Evolutionary conservation across 495 filamentous ascomycete species (phyloP).

Genomic region (Penicilliopsis zonata): DNA sequence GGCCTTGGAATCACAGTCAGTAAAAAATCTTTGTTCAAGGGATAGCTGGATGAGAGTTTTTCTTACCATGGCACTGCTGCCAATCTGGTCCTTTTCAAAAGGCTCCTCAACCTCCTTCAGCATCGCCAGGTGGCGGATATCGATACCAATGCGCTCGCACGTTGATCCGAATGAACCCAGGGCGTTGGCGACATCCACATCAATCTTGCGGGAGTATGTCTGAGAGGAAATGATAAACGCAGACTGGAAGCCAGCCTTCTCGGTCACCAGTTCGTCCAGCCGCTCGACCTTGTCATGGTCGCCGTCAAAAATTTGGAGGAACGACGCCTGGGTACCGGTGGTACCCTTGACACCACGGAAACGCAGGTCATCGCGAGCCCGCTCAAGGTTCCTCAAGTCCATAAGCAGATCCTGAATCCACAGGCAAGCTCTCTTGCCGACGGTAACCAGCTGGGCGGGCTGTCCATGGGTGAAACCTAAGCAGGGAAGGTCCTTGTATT

Average conservation of each 20-base stretch:
- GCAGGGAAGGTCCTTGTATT: conserved; percentile 53
- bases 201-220: conserved; percentile 78
- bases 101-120: conserved; percentile 87
- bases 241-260: conserved; percentile 72
- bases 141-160: conserved; percentile 58
- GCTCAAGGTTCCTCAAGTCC: conserved; percentile 74
- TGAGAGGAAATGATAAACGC: conserved; percentile 68
- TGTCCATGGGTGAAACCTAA: conserved; percentile 85
- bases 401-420: conserved; percentile 87
- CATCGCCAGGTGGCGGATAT: conserved; percentile 69
- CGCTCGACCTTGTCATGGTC: conserved; percentile 69
- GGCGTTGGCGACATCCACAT: conserved; percentile 68
- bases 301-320: conserved; percentile 71
- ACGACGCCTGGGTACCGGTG: conserved; percentile 68
- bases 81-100: conserved; percentile 58
- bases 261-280: conserved; percentile 59
- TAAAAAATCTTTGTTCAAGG: neutral
- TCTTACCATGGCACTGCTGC: conserved; percentile 39
- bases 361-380: conserved; percentile 56
- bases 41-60: neutral
- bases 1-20: conserved; percentile 33
- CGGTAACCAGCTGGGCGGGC: conserved; percentile 68
- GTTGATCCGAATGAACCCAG: conserved; percentile 75
- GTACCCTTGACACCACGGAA: conserved; percentile 82
- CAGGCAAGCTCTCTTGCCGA: conserved; percentile 59